Conservation (phyloP, 2,329 filamentous ascomycete genomes). For the Remersonia thermophila region DNA sequence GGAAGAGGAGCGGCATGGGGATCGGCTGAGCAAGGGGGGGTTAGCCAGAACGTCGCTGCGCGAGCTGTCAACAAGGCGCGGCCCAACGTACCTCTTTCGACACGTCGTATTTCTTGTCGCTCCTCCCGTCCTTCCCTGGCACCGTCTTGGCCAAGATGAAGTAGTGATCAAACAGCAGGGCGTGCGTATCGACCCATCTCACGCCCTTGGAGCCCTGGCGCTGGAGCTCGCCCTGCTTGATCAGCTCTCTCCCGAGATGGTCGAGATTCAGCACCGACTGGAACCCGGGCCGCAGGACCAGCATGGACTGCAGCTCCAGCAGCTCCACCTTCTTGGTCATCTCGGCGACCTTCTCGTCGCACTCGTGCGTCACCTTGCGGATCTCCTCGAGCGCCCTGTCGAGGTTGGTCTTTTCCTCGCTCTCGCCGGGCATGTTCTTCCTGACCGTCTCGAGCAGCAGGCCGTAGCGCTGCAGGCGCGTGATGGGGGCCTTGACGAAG, state of each 20-base stretch:
- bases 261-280: slow-evolving; percentile 82
- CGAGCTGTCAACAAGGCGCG: not conserved
- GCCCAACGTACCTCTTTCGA: slow-evolving; percentile 64
- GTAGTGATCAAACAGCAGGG: slow-evolving; percentile 92
- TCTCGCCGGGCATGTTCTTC: slow-evolving; percentile 71
- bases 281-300: slow-evolving; percentile 79
- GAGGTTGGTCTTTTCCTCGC: slow-evolving; percentile 80
- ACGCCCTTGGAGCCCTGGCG: slow-evolving; percentile 81
- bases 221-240: slow-evolving; percentile 80
- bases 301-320: slow-evolving; percentile 68
- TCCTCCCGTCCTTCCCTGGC: slow-evolving; percentile 53
- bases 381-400: slow-evolving; percentile 82
- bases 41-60: slow-evolving; percentile 16
- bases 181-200: slow-evolving; percentile 87
- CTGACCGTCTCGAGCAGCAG: slow-evolving; percentile 73
- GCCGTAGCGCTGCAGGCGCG: slow-evolving; percentile 79
- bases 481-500: slow-evolving; percentile 86
- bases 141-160: slow-evolving; percentile 80
- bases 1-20: slow-evolving; percentile 86
- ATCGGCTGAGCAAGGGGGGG: slow-evolving; percentile 47
- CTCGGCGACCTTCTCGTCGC: slow-evolving; percentile 83
- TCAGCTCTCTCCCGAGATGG: slow-evolving; percentile 82
- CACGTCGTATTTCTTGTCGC: slow-evolving; percentile 83
- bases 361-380: slow-evolving; percentile 76
- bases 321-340: slow-evolving; percentile 84